Percentiles rank a stretch among this genome's conserved stretches.
phyloP scores from a whole-genome alignment of 2,329 filamentous ascomycete genomes.

The Aureobasidium sp. region DNA sequence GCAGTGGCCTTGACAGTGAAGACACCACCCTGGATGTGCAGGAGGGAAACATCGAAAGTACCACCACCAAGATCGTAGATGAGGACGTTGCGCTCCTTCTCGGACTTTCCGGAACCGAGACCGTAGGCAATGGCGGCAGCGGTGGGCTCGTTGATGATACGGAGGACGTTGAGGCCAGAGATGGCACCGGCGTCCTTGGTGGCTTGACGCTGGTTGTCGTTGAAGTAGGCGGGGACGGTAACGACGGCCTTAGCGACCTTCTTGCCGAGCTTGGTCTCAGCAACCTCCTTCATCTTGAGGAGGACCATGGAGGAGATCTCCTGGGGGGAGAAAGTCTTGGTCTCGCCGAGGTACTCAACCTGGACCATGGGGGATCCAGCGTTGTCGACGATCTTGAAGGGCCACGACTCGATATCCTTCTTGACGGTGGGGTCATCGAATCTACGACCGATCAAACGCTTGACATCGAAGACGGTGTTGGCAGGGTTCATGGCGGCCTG shows the following conservation, averaged over 20 bases:
- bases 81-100: conserved; percentile 97
- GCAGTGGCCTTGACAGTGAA: conserved; percentile 99
- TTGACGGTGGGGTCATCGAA: conserved; percentile 95
- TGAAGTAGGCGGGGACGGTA: conserved; percentile 99
- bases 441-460: conserved; percentile 95
- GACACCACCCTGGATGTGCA: conserved; percentile 98
- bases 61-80: conserved; percentile 99
- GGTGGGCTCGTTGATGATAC: conserved; percentile 99
- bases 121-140: conserved; percentile 97
- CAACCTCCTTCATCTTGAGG: conserved; percentile 99
- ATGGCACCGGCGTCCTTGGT: conserved; percentile 99
- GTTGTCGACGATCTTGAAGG: conserved; percentile 95
- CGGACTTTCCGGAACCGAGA: conserved; percentile 80
- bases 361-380: conserved; percentile 83
- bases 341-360: conserved; percentile 92
- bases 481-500: conserved; percentile 98
- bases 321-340: conserved; percentile 93
- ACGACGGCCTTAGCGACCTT: conserved; percentile 99
- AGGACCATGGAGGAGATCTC: conserved; percentile 99
- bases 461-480: conserved; percentile 99
- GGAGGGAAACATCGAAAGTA: conserved; percentile 99
- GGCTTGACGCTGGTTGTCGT: conserved; percentile 99
- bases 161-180: conserved; percentile 92
- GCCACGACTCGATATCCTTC: conserved; percentile 98
- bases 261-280: conserved; percentile 96